A percentile compares a stretch with the other conserved stretches of the same genome.
These are phyloP conservation scores for Nannizziopsis barbatae DNA, from an alignment of 2,329 filamentous ascomycete species.

Conservation along the genomic window DNA sequence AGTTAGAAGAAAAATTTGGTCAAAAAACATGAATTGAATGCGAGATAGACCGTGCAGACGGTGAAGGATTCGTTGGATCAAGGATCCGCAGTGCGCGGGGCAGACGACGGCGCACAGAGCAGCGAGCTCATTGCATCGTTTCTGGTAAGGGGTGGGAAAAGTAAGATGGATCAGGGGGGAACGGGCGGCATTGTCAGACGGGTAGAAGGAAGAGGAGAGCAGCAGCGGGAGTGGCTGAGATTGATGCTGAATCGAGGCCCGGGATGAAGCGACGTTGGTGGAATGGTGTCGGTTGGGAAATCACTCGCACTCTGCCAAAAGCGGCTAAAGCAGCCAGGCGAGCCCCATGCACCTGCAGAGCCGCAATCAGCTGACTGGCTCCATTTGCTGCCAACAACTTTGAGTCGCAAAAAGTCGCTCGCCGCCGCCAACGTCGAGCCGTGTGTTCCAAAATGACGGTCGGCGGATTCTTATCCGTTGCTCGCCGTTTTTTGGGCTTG, in stretches of 20 bases:
- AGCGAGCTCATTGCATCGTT: slow-evolving; percentile 4
- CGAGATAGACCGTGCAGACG: not conserved
- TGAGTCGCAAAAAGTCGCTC: not conserved
- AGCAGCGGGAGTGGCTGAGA: slow-evolving; percentile 7
- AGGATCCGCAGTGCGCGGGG: slow-evolving; percentile 9
- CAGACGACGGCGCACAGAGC: slow-evolving; percentile 3
- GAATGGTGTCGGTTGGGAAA: slow-evolving; percentile 4
- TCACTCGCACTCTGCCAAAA: slow-evolving; percentile 8
- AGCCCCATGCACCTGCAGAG: slow-evolving; percentile 12
- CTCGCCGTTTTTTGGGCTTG: too few species aligned
- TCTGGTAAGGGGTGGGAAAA: not conserved
- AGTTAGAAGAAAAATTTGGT: not conserved
- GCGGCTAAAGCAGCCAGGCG: slow-evolving; percentile 9
- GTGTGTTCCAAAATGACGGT: not conserved
- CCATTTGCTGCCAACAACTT: not conserved
- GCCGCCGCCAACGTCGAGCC: not conserved
- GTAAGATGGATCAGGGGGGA: slow-evolving; percentile 1
- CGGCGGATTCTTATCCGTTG: too few species aligned
- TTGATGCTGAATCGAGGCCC: not conserved
- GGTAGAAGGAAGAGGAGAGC: not conserved
- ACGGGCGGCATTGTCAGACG: slow-evolving; percentile 1
- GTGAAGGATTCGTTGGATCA: not conserved
- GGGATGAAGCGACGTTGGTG: slow-evolving; percentile 4
- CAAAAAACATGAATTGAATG: not conserved
- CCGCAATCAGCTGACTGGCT: slow-evolving; percentile 9